phyloP scores from a whole-genome alignment of 192 early-diverging fungal species.

The Funneliformis geosporum region DNA sequence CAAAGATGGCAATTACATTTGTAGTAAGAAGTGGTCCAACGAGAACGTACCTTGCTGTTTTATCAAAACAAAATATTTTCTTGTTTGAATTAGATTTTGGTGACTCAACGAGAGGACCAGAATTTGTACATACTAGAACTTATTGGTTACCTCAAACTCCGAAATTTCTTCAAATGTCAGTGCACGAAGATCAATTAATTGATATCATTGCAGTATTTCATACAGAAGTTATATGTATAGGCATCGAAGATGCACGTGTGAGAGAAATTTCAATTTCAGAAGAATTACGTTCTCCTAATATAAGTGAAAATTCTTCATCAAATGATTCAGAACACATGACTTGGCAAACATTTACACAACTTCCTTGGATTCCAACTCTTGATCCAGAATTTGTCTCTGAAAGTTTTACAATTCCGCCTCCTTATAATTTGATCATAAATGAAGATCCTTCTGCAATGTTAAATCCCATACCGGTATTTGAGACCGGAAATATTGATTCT shows the following conservation, averaged over 20 bases:
- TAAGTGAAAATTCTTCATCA: not conserved
- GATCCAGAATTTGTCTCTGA: slow-evolving; percentile 24
- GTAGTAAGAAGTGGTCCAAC: not conserved
- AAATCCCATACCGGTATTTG: slow-evolving; percentile 30
- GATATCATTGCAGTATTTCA: slow-evolving; percentile 26
- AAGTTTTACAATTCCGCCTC: slow-evolving; percentile 25
- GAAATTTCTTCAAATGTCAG: slow-evolving; percentile 14
- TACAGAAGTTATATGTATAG: slow-evolving; percentile 18
- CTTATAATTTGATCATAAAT: slow-evolving; percentile 10
- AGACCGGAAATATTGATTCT: slow-evolving; percentile 4
- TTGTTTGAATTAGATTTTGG: slow-evolving; percentile 22
- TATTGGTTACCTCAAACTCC: slow-evolving; percentile 33
- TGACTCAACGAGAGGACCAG: not conserved
- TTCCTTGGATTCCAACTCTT: slow-evolving; percentile 15
- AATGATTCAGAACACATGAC: not conserved
- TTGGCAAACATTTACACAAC: slow-evolving; percentile 23
- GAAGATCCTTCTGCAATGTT: slow-evolving; percentile 14
- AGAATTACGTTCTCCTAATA: not conserved
- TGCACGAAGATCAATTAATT: slow-evolving; percentile 24
- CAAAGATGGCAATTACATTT: slow-evolving; percentile 13
- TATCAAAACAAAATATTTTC: slow-evolving; percentile 30
- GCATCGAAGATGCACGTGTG: slow-evolving; percentile 19
- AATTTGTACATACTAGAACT: slow-evolving; percentile 19
- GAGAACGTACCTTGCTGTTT: slow-evolving; percentile 10
- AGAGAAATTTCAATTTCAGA: slow-evolving; percentile 10